Evolutionary conservation across 495 filamentous ascomycete genomes (phyloP), one percentile per base, ranked within the genome.

Genomic region (Aspergillus haitiensis): DNA sequence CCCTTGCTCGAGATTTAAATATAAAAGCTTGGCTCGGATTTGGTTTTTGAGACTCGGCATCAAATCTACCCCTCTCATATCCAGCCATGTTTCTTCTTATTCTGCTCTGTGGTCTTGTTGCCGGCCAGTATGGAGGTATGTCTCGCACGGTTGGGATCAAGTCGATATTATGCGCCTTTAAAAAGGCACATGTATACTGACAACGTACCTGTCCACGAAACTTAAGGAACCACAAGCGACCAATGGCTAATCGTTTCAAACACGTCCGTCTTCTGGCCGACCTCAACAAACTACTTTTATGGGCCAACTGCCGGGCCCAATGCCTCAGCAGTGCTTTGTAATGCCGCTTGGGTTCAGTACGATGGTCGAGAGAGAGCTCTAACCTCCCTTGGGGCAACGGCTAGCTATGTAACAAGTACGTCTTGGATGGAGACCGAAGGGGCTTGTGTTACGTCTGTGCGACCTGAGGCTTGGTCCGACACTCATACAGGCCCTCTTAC

Each of bases 181-280:
- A 27, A 27, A 27, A 27, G 21, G 21, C 21, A 27, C 21, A 27
- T 3, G 21, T 27, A 27, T 3, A 27, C 21, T 27, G 21, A 27
- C 21, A 27, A 27, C 21, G 1, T 33, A 56, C 4, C 40, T 13
- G 2, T 32, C 21, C 7, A 2, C n/a, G 16, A 9, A 6, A n/a
- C 18, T 15, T 9, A 1, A 62, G 54, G 27, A 39, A 57, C 55
- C 12, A 67, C 68, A 34, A 67, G 65, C 46, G 55, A 51, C 7
- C 68, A 70, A 55, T 70, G 68, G 68, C 61, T 70, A 18, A 62
- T 60, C 52, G 67, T 58, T 5, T 55, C 37, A 32, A 62, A 66
- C 52, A 64, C 68, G 0, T 46, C 63, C 13, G 50, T 70, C n/a
- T 70, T 70, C 59, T 70, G 68, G 68, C 68, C 68, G 2, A 70